Evolutionary conservation across 176 grass and related monocot species (phyloP), one percentile per base, ranked within the genome.

Genomic region (Aegilops longissima): DNA sequence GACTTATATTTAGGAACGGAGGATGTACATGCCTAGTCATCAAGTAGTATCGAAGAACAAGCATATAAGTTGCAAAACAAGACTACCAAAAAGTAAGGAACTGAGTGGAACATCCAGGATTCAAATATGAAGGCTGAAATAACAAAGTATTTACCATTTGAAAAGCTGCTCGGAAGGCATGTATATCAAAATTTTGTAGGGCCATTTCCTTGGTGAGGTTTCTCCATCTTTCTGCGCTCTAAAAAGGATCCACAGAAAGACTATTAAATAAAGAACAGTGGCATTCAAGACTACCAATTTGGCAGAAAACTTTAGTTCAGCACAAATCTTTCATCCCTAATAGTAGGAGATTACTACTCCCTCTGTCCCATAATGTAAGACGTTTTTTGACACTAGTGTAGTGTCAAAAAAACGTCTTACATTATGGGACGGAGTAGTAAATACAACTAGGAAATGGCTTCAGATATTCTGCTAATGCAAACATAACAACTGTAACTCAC

Each of bases 191-290:
- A 90, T 93, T 98, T 83, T 99, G 88, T 80, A 83, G 20, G 20
- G 89, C 90, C 54, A 94, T 89, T 30, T 94, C 92, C 90, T 85
- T 78, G 40, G 90, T 99, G 69, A 99, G 94, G 80, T 61, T 90
- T 93, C 92, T 86, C 94, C 97, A 99, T 85, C 92, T 90, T 67
- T 99, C 97, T 83, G 97, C 94, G 79, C 97, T 98, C 97, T 99
- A 88, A 14, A 83, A 75, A 87, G 9, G 54, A 82, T 80, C 58
- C 51, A 80, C 59, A 81, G 10, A 93, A 83, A 14, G 24, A 24
- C 35, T 62, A 36, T 64, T 39, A 18, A 87, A 77, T 35, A 63
- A 86, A 76, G 21, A 82, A 8, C 21, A 31, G 18, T 79, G 29
- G 0, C 12, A 29, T 76, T 51, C 17, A 52, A 76, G 73, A 73